Percentiles rank a stretch among this genome's conserved stretches.
phyloP scores from a whole-genome alignment of 2,329 filamentous ascomycete species.

The Elsinoe batatas region DNA sequence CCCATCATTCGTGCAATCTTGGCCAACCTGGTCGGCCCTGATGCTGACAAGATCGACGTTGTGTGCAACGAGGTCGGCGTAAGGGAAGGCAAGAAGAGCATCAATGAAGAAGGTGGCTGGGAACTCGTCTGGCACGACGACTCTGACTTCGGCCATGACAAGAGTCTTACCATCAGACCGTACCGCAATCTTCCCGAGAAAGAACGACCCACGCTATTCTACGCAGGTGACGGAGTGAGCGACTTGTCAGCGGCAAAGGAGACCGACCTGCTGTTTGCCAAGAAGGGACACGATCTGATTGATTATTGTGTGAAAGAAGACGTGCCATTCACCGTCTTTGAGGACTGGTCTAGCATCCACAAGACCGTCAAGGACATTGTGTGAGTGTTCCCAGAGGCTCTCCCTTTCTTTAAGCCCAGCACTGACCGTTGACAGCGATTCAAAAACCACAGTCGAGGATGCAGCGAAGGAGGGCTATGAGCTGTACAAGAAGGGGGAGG shows the following conservation, averaged over 20 bases:
- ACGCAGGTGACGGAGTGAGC: constrained; percentile 89
- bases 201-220: constrained; percentile 74
- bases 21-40: constrained; percentile 68
- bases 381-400: constrained; percentile 19
- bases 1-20: constrained; percentile 82
- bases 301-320: constrained; percentile 75
- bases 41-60: constrained; percentile 71
- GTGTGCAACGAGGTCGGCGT: constrained; percentile 73
- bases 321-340: constrained; percentile 79
- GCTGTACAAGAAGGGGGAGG: constrained; percentile 37
- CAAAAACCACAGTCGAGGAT: constrained; percentile 59
- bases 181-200: constrained; percentile 63
- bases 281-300: constrained; percentile 81
- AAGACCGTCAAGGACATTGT: constrained; percentile 65
- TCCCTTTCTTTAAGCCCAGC: not conserved
- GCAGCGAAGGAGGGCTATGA: constrained; percentile 49
- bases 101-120: constrained; percentile 78
- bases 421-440: constrained; percentile 38
- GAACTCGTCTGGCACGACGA: constrained; percentile 81
- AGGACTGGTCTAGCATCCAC: constrained; percentile 72
- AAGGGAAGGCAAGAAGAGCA: constrained; percentile 53
- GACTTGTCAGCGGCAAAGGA: constrained; percentile 87
- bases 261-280: constrained; percentile 88
- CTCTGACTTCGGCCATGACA: constrained; percentile 90
- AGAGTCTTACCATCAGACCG: constrained; percentile 80